Evolutionary conservation across 345 rosid species (phyloP).

Genomic region (Citrus hindsii): DNA sequence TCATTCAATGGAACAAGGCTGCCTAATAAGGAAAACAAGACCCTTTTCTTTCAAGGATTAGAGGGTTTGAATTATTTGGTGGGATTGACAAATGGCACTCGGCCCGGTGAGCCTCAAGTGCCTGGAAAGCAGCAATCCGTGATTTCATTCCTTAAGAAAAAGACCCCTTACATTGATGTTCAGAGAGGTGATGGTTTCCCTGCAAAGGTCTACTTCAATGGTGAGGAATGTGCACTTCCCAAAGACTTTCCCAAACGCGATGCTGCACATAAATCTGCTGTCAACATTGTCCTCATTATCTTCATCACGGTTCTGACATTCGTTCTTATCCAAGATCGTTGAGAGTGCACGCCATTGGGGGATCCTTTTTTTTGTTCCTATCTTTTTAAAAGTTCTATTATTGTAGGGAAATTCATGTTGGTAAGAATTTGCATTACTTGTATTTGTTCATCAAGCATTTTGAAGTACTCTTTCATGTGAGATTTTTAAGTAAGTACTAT

Average conservation of each 20-base stretch:
- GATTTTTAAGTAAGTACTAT: too few relatives aligned
- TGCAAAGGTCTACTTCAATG: constrained; percentile 64
- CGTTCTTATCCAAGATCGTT: constrained; percentile 34
- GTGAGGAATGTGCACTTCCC: constrained; percentile 94
- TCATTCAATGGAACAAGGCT: constrained; percentile 80
- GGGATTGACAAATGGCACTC: constrained; percentile 56
- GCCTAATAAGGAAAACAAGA: constrained; percentile 29
- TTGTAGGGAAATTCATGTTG: constrained; percentile 1
- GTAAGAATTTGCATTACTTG: background rate
- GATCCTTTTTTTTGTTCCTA: background rate
- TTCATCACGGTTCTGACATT: constrained; percentile 29
- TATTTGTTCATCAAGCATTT: background rate
- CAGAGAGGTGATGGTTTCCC: constrained; percentile 75
- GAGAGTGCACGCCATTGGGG: background rate
- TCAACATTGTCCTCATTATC: constrained; percentile 24
- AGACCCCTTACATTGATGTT: constrained; percentile 42
- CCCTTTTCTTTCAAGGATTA: constrained; percentile 70
- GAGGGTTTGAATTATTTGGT: constrained; percentile 62
- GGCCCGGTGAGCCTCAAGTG: constrained; percentile 45
- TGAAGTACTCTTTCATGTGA: too few relatives aligned
- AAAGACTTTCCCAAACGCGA: constrained; percentile 42
- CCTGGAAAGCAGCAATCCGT: constrained; percentile 96
- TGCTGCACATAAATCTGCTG: constrained; percentile 26
- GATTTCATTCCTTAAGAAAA: constrained; percentile 65
- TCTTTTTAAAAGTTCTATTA: background rate